These are phyloP conservation scores for grape (Vitis vinifera) DNA, from an alignment of 164 flowering plant genomes.

Conservation along the genomic window ASM3070453v1 NC_081820.1:8871001-8871500, in stretches of 20 bases:
- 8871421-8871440: constrained; percentile 60
- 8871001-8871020: no score
- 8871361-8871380: constrained; percentile 56
- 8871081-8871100: constrained; percentile 65
- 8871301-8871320: constrained; percentile 72
- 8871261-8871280: constrained; percentile 69
- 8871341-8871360: constrained; percentile 65
- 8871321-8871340: constrained; percentile 69
- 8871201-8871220: constrained; percentile 63
- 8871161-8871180: constrained; percentile 98
- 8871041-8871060: constrained; percentile 76
- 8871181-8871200: constrained; percentile 82
- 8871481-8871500: constrained; percentile 81
- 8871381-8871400: constrained; percentile 68
- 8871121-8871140: no score
- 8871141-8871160: constrained; percentile 60
- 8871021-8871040: no score
- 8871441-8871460: constrained; percentile 82
- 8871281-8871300: constrained; percentile 57
- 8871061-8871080: constrained; percentile 95
- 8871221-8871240: constrained; percentile 50
- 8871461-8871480: constrained; percentile 72
- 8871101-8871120: no score
- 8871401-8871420: constrained; percentile 64
- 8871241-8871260: constrained; percentile 55